These are phyloP conservation scores for Porodaedalea pini DNA, from an alignment of 1,284 basidiomycete species.

Conservation along the genomic window DNA sequence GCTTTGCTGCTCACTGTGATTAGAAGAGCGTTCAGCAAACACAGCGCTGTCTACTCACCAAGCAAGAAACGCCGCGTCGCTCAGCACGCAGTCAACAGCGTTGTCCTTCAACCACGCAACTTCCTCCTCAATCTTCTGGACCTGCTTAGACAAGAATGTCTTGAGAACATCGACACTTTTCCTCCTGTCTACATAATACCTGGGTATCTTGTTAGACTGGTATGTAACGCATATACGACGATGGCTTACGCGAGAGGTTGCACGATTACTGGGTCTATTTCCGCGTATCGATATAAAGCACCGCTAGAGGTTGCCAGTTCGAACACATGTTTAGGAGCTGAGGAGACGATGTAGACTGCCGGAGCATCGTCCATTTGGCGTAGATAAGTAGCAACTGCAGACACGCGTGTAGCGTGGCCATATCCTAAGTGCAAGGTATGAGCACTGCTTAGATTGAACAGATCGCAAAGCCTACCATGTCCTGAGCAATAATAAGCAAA, in stretches of 20 bases:
- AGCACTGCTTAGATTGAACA: background rate
- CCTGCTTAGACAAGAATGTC: slow-evolving; percentile 54
- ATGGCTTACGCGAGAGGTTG: slow-evolving; percentile 64
- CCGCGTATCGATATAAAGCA: slow-evolving; percentile 59
- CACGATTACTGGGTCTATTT: slow-evolving; percentile 70
- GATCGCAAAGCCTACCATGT: slow-evolving; percentile 45
- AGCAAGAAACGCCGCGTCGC: slow-evolving; percentile 74
- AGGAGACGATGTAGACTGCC: slow-evolving; percentile 58
- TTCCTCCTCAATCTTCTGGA: slow-evolving; percentile 53
- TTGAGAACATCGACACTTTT: slow-evolving; percentile 63
- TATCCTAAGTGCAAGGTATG: slow-evolving; percentile 44
- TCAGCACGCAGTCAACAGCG: slow-evolving; percentile 58
- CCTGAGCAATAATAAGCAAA: slow-evolving; percentile 73
- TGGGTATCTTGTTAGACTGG: slow-evolving; percentile 25
- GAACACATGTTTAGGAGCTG: slow-evolving; percentile 65
- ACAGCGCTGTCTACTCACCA: slow-evolving; percentile 45
- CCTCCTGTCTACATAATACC: slow-evolving; percentile 66
- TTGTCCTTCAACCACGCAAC: slow-evolving; percentile 52
- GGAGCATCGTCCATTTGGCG: slow-evolving; percentile 42
- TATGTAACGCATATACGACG: background rate
- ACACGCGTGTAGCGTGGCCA: slow-evolving; percentile 71
- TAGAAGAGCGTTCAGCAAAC: background rate
- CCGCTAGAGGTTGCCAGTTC: slow-evolving; percentile 55
- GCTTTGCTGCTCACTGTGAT: slow-evolving; percentile 47
- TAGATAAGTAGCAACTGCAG: slow-evolving; percentile 59